Evolutionary conservation across 768 basidiomycete genomes (phyloP), one percentile per base, ranked within the genome.

Genomic region (Auriscalpium orientale): DNA sequence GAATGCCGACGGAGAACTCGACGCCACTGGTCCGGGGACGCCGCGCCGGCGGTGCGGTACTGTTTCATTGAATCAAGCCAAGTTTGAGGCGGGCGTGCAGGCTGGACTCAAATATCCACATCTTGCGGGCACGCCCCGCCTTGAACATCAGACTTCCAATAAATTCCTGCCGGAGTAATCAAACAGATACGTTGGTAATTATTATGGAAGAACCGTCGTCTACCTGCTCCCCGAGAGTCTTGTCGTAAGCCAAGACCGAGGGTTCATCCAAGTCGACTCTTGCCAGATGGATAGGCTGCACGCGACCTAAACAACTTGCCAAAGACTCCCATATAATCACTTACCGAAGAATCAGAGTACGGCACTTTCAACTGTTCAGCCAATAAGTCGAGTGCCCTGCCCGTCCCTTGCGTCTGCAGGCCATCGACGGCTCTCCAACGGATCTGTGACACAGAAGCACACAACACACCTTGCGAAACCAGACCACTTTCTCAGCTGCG

Each of bases 381-480:
- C n/a, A 74, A 66, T 43, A 82, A 64, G 63, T 90, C 89, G 44
- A 89, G 69, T 10, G 79, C 87, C 62, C 72, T 81, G 1, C 89
- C 89, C 10, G 80, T 74, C 11, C 77, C 67, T 13, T 81, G 66
- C 8, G 74, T 72, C 87, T 89, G 58, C 36, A 8, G 18, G 28
- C 20, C 12, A 28, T 8, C n/a, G 33, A 10, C 33, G 22, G 35
- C 21, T 6, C 11, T 7, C n/a, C 11, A 45, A 34, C 20, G 20
- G 15, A 1, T 13, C 18, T 16, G 12, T 28, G 45, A 57, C 40
- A 2, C 44, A 10, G 34, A 13, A 33, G 34, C 9, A 13, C 50
- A 44, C 3, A 54, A 62, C 69, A 59, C 63, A 88, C 89, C 79
- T 88, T 90, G 49, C 76, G 72, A 54, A 88, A 79, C 90, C 90